Evolutionary conservation across 2,329 filamentous ascomycete species (phyloP).

Genomic region (Apiospora koreana): DNA sequence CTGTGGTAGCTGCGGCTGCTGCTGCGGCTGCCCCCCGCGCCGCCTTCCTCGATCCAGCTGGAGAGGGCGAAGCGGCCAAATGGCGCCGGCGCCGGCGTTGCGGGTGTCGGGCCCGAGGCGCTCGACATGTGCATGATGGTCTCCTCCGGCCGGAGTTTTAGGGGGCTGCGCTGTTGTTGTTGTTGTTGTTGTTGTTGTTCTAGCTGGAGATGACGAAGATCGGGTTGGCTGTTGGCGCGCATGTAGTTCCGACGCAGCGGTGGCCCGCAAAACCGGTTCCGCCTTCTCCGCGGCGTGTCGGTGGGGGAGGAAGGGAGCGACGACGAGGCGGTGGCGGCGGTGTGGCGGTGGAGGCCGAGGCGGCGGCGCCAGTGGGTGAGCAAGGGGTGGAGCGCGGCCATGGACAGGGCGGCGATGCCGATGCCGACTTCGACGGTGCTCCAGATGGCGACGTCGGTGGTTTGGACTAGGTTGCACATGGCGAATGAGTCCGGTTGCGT

Average conservation of each 20-base stretch:
- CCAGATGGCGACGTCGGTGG: not conserved
- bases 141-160: not conserved
- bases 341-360: not conserved
- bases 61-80: not conserved
- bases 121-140: not conserved
- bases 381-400: not conserved
- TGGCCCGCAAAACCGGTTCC: not conserved
- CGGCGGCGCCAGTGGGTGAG: not conserved
- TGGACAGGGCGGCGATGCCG: not conserved
- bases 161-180: not conserved
- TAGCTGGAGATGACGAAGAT: not conserved
- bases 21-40: too few species aligned
- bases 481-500: not conserved
- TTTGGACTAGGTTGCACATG: not conserved
- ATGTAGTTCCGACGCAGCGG: not conserved
- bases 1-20: not conserved
- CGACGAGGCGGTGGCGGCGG: not conserved
- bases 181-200: not conserved
- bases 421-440: slow-evolving; percentile 1
- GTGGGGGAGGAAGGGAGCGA: too few species aligned
- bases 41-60: not conserved
- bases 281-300: too few species aligned
- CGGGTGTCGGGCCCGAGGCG: not conserved
- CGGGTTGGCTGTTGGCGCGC: not conserved
- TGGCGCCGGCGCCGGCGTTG: not conserved